Conservation (phyloP, 2,329 filamentous ascomycete genomes). For the Fusarium sp. region DNA sequence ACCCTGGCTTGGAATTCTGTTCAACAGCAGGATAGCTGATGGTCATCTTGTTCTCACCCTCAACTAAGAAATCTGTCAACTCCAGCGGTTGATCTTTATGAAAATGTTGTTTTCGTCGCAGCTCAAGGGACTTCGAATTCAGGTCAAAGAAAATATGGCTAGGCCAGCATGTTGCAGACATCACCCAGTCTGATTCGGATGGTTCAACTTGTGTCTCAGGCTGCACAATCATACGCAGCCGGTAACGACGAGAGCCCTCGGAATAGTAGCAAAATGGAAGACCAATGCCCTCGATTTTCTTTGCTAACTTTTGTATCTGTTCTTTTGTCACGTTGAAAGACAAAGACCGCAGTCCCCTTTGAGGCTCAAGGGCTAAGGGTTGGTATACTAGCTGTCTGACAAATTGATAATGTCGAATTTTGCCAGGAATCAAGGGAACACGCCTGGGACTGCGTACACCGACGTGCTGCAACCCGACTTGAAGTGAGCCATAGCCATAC, state of each 20-base stretch:
- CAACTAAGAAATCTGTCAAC: constrained; percentile 67
- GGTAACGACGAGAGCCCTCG: constrained; percentile 68
- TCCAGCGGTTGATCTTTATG: constrained; percentile 81
- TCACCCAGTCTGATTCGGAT: constrained; percentile 67
- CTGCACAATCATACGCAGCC: constrained; percentile 70
- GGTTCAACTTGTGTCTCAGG: constrained; percentile 24
- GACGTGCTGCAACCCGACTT: constrained; percentile 58
- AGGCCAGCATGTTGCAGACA: constrained; percentile 75
- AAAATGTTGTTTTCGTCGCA: constrained; percentile 75
- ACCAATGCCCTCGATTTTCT: constrained; percentile 39
- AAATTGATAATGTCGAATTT: constrained; percentile 64
- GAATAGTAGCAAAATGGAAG: constrained; percentile 52
- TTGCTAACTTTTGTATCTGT: constrained; percentile 49
- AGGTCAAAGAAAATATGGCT: constrained; percentile 72
- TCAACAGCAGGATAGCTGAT: constrained; percentile 53
- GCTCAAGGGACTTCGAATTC: constrained; percentile 66
- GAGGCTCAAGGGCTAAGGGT: constrained; percentile 54
- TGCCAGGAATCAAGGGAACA: constrained; percentile 38
- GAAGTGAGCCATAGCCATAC: constrained; percentile 53
- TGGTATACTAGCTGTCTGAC: constrained; percentile 60
- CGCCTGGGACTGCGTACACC: constrained; percentile 59
- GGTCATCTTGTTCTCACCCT: constrained; percentile 70
- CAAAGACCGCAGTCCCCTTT: constrained; percentile 53
- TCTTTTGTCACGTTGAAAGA: constrained; percentile 56
- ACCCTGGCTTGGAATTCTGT: constrained; percentile 38